Evolutionary conservation across 192 early-diverging fungal species (phyloP), one percentile per base, ranked within the genome.

Genomic region (Umbelopsis ramanniana): DNA sequence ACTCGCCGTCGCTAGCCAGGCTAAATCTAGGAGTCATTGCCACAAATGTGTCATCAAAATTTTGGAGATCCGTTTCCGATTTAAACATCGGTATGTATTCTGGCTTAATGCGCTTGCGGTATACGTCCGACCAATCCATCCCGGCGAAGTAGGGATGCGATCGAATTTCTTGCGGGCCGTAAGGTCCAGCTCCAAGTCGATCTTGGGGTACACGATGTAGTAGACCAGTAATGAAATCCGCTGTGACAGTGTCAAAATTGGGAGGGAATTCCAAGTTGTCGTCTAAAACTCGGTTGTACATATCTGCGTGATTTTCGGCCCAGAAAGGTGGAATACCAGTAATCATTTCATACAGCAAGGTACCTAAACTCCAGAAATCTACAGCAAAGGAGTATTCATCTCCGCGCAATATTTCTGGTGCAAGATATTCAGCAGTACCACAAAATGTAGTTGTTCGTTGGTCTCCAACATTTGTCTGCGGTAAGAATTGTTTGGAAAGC

Each of bases 401-500:
- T 10, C 91, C 91, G 19, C 79, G 80, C 21, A 94, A 70, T 10
- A 95, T 86, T 79, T 95, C 93, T 10, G 96, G 96, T 1, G 97
- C 97, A 66, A 97, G 82, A 74, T 96, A 96, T 68, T 92, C 89
- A 3, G 93, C 90, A 14, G 93, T 97, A 46, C 94, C 95, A 76
- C 94, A 96, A 76, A 95, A 96, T 1, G 95, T 94, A 6, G 94
- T 93, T 19, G 85, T 82, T 72, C 57, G 57, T 29, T 63, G 57
- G 33, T 85, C 83, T 6, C 37, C 37, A 0, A 70, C 38, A 3
- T 38, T 37, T 9, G 74, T 73, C 1, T 70, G 63, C 14, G 52
- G 21, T 10, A 37, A 19, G 26, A 78, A 74, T 67, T 69, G 68
- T 71, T 94, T 94, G 67, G 89, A 93, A 11, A 94, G 79, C 6